These are phyloP conservation scores for Botrytis galanthina DNA, from an alignment of 2,329 filamentous ascomycete species.

Conservation along the genomic window DNA sequence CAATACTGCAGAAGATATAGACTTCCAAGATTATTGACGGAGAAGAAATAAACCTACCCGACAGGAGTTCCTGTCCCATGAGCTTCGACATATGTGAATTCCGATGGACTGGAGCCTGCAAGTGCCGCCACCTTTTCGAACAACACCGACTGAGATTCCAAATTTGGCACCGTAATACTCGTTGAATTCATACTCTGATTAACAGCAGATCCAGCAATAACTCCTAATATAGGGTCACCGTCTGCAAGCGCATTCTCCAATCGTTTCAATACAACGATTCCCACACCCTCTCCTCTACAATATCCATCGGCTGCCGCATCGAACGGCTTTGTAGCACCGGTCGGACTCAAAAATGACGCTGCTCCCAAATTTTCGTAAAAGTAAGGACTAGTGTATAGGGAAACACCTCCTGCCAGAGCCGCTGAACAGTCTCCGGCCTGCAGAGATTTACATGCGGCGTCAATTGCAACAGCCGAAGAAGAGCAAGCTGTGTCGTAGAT, in stretches of 20 bases:
- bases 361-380: neutral
- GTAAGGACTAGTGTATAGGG: neutral
- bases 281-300: neutral
- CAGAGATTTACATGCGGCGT: conserved; percentile 33
- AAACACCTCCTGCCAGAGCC: conserved; percentile 11
- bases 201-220: conserved; percentile 52
- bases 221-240: conserved; percentile 55
- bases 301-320: neutral
- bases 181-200: conserved; percentile 40
- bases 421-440: conserved; percentile 17
- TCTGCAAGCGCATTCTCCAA: conserved; percentile 45
- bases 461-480: conserved; percentile 39
- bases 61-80: conserved; percentile 43
- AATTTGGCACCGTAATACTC: conserved; percentile 23
- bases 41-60: neutral
- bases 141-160: conserved; percentile 34
- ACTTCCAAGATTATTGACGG: neutral
- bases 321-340: neutral
- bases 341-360: neutral
- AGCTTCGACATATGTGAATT: conserved; percentile 33
- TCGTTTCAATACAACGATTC: neutral
- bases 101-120: conserved; percentile 42
- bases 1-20: neutral
- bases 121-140: conserved; percentile 27
- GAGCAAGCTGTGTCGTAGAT: conserved; percentile 43